Percentiles rank a stretch among this genome's conserved stretches.
phyloP scores from a whole-genome alignment of 139 green algal genomes.

The Auxenochlorella protothecoides region DNA sequence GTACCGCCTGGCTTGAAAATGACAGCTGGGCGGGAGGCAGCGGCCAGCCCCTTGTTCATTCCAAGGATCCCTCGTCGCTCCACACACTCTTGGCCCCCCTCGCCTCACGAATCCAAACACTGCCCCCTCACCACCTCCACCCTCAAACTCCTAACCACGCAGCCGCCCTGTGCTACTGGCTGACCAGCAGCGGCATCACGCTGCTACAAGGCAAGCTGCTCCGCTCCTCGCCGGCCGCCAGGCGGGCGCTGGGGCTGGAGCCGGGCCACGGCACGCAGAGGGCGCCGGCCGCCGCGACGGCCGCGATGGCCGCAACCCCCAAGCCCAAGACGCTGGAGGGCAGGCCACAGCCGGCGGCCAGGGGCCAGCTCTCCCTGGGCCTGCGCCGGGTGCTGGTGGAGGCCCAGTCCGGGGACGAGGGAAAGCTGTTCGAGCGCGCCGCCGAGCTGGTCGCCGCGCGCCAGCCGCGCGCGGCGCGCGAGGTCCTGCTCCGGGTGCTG shows the following conservation, averaged over 20 bases:
- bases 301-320: no score
- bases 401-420: no score
- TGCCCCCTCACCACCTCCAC: not conserved
- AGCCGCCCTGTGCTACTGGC: constrained; percentile 58
- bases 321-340: no score
- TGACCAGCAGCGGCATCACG: constrained; percentile 33
- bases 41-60: no score
- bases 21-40: no score
- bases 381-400: no score
- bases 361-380: no score
- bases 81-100: constrained; percentile 32
- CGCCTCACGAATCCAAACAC: constrained; percentile 20
- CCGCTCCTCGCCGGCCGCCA: not conserved
- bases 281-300: no score
- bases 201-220: constrained; percentile 10
- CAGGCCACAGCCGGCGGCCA: no score
- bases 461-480: constrained; percentile 1
- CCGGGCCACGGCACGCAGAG: no score
- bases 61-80: constrained; percentile 2
- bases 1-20: no score
- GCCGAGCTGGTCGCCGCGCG: constrained; percentile 18
- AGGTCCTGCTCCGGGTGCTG: constrained; percentile 17
- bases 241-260: not conserved
- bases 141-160: constrained; percentile 20
- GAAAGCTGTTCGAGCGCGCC: constrained; percentile 12